Evolutionary conservation across 1,139 yeast species (phyloP), one percentile per base, ranked within the genome.

Genomic region (Sugiyamaella grinbergsii): DNA sequence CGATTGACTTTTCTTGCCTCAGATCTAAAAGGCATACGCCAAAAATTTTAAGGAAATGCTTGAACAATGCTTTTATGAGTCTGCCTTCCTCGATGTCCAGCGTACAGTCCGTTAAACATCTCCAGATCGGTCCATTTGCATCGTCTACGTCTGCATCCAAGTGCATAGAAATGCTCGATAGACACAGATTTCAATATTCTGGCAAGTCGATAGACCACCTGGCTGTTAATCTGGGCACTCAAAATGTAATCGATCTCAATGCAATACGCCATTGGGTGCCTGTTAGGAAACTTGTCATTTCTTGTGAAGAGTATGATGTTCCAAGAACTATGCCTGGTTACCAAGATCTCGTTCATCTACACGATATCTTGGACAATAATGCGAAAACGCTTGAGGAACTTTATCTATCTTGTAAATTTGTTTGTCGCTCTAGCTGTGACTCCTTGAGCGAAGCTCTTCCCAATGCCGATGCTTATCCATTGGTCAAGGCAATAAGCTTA

Each of bases 1-100:
- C 47, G 16, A 43, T 43, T 19, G 47, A 43, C 13, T 43, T 43
- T 22, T 20, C 42, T 8, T 22, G 28, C 10, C 26, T 41, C 19
- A 29, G 31, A 2, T 3, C 3, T 10, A 28, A 32, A 15, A 41
- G 28, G 24, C 29, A 20, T 13, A 41, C 13, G n/a, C 26, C 45
- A 5, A 41, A 22, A 13, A 22, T 29, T 13, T 6, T 41, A 19
- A 32, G 36, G 20, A 10, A 26, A 20, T 43, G 47, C 28, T 28
- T 34, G 26, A 23, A 37, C 16, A 33, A 24, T 19, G 41, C 26
- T 3, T 19, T 37, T 18, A 13, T 22, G 46, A 18, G 13, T 11
- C 10, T 32, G 3, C 32, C 23, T 18, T 28, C 36, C 2, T 18
- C 23, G 7, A 10, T 5, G 32, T 33, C 40, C 15, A 20, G 13